Base-by-base conservation (phyloP, 371 early-diverging fungal genomes). In the Lichtheimia ramosa region DNA sequence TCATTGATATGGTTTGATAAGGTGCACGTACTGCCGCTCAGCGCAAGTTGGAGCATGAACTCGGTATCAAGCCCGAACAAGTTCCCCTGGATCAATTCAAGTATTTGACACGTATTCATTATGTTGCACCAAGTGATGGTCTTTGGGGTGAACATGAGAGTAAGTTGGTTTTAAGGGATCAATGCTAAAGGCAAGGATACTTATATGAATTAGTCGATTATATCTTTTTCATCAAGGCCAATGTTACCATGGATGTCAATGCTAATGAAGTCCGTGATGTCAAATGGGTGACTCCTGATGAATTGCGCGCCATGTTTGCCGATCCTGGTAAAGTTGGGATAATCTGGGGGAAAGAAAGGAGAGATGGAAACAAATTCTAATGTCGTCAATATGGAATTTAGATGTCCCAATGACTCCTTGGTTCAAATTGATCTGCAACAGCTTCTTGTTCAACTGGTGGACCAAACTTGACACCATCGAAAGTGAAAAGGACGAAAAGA, bases 91-190 rank as follows among this genome's bases (percentile, higher is more conserved):
- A 94, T 15, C 61, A 88, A 39, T 87, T 98, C 72, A 72, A 89
- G 63, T 97, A 86, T 74, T 75, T 98, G 68, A 96, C 97, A 5
- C 78, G 94, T 53, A 96, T 98, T 51, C 97, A 96, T 69, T 98
- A 98, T 74, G 62, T 92, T 66, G 96, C 98, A 8, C 91, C 93
- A 2, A 93, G 92, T 24, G 93, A 96, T 69, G 96, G 92, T n/a
- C 59, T 88, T 57, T 98, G 98, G 98, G 97, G 97, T 21, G 98
- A 98, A 77, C 96, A 96, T 68, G 97, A 96, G 75, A 73, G 92
- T 90, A 79, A 67, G 80, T 72, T 23, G 56, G 76, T 74, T 54
- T n/a, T 42, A 71, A 55, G 42, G n/a, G 28, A 42, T 6, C 39
- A 48, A 28, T 1, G 6, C 34, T 8, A 34, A 43, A 43, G 18